phyloP scores from a whole-genome alignment of 768 basidiomycete species.

The Rhodocollybia butyracea region DNA sequence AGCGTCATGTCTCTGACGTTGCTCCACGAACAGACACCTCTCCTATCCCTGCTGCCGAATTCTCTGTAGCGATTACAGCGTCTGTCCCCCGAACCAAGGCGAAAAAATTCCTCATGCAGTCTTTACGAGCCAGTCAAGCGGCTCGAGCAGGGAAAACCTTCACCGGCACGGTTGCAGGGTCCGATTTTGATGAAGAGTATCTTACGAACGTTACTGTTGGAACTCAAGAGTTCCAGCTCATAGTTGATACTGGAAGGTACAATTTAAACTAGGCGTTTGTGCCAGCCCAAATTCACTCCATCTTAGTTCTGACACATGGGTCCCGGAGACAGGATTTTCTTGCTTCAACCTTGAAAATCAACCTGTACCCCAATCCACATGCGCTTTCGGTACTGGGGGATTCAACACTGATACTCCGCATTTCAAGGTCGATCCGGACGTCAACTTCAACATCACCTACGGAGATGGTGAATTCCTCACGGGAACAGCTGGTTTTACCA shows the following conservation, averaged over 20 bases:
- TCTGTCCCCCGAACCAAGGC: conserved; percentile 9
- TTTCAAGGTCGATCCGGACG: conserved; percentile 15
- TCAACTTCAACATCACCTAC: conserved; percentile 21
- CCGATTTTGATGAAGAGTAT: conserved; percentile 17
- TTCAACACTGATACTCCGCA: conserved; percentile 15
- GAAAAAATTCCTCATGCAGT: conserved; percentile 14
- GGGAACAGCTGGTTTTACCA: conserved; percentile 19
- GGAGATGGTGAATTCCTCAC: conserved; percentile 17
- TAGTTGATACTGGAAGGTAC: conserved; percentile 19
- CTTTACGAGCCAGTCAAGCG: conserved; percentile 9
- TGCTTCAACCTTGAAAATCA: conserved; percentile 16
- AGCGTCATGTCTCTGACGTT: not conserved
- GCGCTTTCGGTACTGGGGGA: conserved; percentile 17
- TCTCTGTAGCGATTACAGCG: conserved; percentile 11
- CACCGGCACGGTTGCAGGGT: conserved; percentile 14
- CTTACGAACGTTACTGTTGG: conserved; percentile 17
- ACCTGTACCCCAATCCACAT: conserved; percentile 10
- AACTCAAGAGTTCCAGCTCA: conserved; percentile 15
- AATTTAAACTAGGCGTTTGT: not conserved
- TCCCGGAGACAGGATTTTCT: conserved; percentile 15
- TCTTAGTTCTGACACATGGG: conserved; percentile 23
- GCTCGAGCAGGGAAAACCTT: conserved; percentile 3
- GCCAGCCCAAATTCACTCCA: too few species aligned
- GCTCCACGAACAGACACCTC: not conserved
- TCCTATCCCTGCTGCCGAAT: conserved; percentile 15